Conservation (phyloP, 257 asterid genomes). For the Nicotiana benthamiana region DNA sequence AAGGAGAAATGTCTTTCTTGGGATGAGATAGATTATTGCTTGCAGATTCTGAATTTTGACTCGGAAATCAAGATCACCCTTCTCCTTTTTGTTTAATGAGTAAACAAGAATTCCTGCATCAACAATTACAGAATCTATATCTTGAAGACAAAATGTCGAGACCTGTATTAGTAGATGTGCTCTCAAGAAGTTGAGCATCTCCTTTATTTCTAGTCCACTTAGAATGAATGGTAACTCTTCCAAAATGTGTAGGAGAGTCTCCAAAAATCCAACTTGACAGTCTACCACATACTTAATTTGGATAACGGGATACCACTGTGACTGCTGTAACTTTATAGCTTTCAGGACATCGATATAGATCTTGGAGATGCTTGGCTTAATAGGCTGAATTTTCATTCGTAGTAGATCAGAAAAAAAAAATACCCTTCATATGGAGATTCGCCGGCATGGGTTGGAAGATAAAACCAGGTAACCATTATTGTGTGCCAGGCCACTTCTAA, state of each 20-base stretch:
- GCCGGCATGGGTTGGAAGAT: background rate
- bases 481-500: background rate
- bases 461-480: background rate
- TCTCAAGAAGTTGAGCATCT: background rate
- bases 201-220: background rate
- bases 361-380: background rate
- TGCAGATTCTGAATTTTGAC: background rate
- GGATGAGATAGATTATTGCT: background rate
- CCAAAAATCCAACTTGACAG: background rate
- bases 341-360: background rate
- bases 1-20: background rate
- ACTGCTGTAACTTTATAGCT: background rate
- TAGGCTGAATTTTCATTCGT: background rate
- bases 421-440: background rate
- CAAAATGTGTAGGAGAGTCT: background rate
- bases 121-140: background rate
- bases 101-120: background rate
- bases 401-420: background rate
- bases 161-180: background rate
- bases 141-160: background rate
- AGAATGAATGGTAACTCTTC: background rate
- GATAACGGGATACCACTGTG: background rate
- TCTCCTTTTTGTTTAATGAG: background rate
- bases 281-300: background rate
- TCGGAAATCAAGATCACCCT: background rate